Evolutionary conservation across 106 monocot genomes (phyloP).

Genomic region (Dactylorhiza incarnata): DNA sequence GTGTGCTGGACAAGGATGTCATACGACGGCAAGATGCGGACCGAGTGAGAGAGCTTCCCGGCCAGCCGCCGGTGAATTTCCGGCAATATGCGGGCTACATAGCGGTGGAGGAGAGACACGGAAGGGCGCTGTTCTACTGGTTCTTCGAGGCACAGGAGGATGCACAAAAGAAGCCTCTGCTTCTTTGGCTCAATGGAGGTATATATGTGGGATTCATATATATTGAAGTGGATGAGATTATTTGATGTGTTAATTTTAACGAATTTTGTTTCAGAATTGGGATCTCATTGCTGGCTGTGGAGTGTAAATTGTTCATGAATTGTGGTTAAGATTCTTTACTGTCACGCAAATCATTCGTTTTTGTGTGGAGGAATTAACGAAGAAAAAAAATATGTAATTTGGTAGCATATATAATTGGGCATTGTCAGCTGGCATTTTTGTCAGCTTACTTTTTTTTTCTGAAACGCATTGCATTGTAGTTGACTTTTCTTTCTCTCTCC

Average conservation of each 20-base stretch:
- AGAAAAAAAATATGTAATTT: too few relatives aligned
- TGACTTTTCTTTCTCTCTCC: too few relatives aligned
- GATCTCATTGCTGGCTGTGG: too few relatives aligned
- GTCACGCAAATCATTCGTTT: too few relatives aligned
- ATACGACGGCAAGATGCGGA: constrained; percentile 37
- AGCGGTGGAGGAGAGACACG: constrained; percentile 62
- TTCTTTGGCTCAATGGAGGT: constrained; percentile 96
- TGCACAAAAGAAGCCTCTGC: constrained; percentile 54
- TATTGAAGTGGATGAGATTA: background rate
- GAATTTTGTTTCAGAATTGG: background rate
- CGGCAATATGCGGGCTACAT: constrained; percentile 74
- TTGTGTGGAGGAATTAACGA: too few relatives aligned
- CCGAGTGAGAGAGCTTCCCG: constrained; percentile 47
- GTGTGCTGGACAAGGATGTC: constrained; percentile 10
- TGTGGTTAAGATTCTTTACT: too few relatives aligned
- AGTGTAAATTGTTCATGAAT: too few relatives aligned
- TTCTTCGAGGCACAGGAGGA: constrained; percentile 64
- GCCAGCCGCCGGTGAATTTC: constrained; percentile 64
- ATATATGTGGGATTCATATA: constrained; percentile 16
- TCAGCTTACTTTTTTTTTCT: too few relatives aligned
- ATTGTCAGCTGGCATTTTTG: too few relatives aligned
- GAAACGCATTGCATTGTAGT: too few relatives aligned
- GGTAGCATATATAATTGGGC: too few relatives aligned
- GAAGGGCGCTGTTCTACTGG: constrained; percentile 85
- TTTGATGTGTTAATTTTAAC: background rate